Evolutionary conservation across 208 protist genomes (phyloP).

Genomic region (Trypanosomatidae sp.): DNA sequence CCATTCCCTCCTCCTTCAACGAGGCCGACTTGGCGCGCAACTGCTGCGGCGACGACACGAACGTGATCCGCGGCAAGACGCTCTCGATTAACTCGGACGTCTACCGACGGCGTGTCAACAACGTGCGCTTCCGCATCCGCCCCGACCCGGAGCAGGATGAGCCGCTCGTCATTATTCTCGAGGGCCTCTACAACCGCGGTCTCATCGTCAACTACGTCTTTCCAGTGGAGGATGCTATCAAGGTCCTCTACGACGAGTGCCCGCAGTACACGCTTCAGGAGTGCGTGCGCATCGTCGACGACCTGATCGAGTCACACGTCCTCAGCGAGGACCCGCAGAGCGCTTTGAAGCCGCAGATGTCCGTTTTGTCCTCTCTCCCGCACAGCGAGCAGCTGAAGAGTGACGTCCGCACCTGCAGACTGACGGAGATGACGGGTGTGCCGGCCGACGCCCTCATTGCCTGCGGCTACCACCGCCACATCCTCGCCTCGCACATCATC

Average conservation of each 20-base stretch:
- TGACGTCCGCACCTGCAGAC: conserved; percentile 32
- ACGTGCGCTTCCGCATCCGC: conserved; percentile 57
- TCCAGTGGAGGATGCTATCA: conserved; percentile 69
- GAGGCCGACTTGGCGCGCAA: conserved; percentile 62
- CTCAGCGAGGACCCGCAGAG: conserved; percentile 34
- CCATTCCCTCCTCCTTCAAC: conserved; percentile 45
- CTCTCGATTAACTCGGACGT: conserved; percentile 52
- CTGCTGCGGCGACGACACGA: conserved; percentile 75
- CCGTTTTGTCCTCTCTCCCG: conserved; percentile 22
- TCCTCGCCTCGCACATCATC: conserved; percentile 69
- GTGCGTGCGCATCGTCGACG: conserved; percentile 47
- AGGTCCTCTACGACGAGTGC: conserved; percentile 77
- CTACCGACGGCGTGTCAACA: conserved; percentile 70
- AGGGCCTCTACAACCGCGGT: conserved; percentile 85
- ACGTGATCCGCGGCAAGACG: conserved; percentile 42
- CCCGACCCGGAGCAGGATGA: conserved; percentile 30
- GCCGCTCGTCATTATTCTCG: conserved; percentile 56
- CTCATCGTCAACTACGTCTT: conserved; percentile 79
- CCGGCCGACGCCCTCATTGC: conserved; percentile 73
- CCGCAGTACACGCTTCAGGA: conserved; percentile 53
- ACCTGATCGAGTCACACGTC: conserved; percentile 33
- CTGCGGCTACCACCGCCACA: conserved; percentile 79
- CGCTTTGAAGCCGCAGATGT: conserved; percentile 36
- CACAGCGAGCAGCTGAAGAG: conserved; percentile 21
- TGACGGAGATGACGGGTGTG: conserved; percentile 48